phyloP scores from a whole-genome alignment of 495 filamentous ascomycete genomes.

The Endocarpon pusillum region DNA sequence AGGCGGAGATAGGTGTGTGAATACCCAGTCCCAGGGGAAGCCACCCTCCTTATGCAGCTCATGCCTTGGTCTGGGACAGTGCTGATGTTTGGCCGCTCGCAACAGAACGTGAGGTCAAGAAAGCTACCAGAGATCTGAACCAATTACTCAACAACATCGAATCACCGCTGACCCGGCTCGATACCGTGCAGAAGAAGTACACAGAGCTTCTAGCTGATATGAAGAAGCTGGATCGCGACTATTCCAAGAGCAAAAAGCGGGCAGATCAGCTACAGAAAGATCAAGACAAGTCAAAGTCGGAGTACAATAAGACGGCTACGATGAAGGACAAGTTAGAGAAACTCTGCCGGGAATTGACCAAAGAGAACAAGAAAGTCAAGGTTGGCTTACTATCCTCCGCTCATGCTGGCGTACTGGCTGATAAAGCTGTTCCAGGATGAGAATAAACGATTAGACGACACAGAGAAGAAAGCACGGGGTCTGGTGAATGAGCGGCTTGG shows the following conservation, averaged over 20 bases:
- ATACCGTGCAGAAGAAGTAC: constrained; percentile 77
- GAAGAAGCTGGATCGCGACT: constrained; percentile 86
- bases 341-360: constrained; percentile 75
- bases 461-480: constrained; percentile 60
- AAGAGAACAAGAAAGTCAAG: constrained; percentile 96
- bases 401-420: constrained; percentile 7
- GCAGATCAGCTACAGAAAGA: constrained; percentile 93
- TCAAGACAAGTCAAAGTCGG: constrained; percentile 71
- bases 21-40: constrained; percentile 1
- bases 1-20: constrained; percentile 85
- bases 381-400: constrained; percentile 26
- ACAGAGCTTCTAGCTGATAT: constrained; percentile 82
- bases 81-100: constrained; percentile 1
- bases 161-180: constrained; percentile 53
- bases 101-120: constrained; percentile 71
- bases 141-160: constrained; percentile 69
- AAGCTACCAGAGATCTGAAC: constrained; percentile 77
- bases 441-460: constrained; percentile 69
- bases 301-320: constrained; percentile 69
- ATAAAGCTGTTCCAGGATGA: constrained; percentile 50
- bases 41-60: no score
- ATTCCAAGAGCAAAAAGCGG: constrained; percentile 87
- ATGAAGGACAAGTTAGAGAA: constrained; percentile 94
- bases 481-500: constrained; percentile 74
- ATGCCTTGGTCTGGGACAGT: constrained; percentile 1